Base-by-base conservation (phyloP, 331 rosid genomes). In the Pyracantha coccinea region DNA sequence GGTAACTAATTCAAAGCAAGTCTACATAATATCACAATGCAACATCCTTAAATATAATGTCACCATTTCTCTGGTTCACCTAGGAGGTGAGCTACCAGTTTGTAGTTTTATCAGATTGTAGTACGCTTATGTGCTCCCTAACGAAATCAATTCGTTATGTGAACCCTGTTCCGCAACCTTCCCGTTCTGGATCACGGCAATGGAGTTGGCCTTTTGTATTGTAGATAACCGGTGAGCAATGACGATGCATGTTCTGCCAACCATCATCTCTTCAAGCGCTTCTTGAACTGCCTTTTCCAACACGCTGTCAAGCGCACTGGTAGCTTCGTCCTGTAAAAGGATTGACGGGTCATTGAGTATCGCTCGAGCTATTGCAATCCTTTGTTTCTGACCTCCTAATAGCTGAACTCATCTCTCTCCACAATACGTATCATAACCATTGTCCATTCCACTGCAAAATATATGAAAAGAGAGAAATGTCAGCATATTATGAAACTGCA, bases 341-440 rank as follows among this genome's bases (percentile, higher is more conserved):
- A 94, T 90, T 80, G 97, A 64, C 4, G 97, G 92, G 57, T 90
- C 88, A 89, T 89, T 94, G 71, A 90, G 79, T 61, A 92, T 84
- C 4, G 97, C 97, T 14, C 97, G 84, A 4, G 99, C 99, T 57
- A 87, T 81, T 16, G 97, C 97, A 68, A 94, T 80, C 80, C 96
- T 89, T 64, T 94, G 99, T 68, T 94, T 94, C 80, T 92, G 99
- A 11, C 99, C 97, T 60, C 97, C 96, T 28, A 96, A 94, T 57
- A 94, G 85, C 50, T 94, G 97, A 68, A 83, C 89, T 57, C 99
- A 92, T 87, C 99, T 79, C 80, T 94, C 96, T 41, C 99, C 97
- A 35, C 99, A 92, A 57, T 83, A 62, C 62, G 97, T 90, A 9
- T 86, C 83, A 70, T 87, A 90, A 67, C 96, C 97, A 59, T 83